Base-by-base conservation (phyloP, 805 yeast genomes). In the Metschnikowia santaceciliae region DNA sequence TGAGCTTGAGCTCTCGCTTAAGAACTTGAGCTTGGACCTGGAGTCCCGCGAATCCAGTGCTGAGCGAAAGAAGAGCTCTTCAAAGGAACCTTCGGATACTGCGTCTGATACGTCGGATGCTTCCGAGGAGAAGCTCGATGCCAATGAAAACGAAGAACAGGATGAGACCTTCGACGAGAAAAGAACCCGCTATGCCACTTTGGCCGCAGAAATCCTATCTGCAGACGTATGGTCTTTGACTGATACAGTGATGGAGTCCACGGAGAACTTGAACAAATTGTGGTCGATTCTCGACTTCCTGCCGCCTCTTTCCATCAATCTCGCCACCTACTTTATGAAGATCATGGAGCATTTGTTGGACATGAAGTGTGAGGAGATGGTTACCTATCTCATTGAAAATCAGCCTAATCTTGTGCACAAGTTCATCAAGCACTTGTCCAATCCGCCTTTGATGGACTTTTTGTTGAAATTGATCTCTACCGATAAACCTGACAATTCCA, bases 141-240 rank as follows among this genome's bases (percentile, higher is more conserved):
- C 32, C n/a, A 46, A 40, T 13, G 50, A 47, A 6, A 52, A 53
- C 19, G 56, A 54, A 6, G 49, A 49, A 11, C 42, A 30, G 13
- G 47, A 49, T 10, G 61, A 58, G 36, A 56, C 66, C 1, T 58
- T 56, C 6, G 74, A 70, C 38, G 77, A 72, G 51, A 61, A 61
- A 14, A 61, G 67, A 14, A 63, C 66, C 5, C 63, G 77, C 11
- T 65, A 65, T 51, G 76, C 77, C 32, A 65, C 76, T 6, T 60
- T 73, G 37, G 90, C 96, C 5, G 89, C 96, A 1, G 98, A 94
- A 65, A 85, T 94, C 40, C 74, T 94, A 44, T 82, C 92, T 38
- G 89, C 94, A 3, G 98, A 92, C 63, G 91, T 90, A 7, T 92
- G 97, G 97, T 86, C 95, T 2, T 75, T 94, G 36, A 87, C 96